Evolutionary conservation across 2,329 filamentous ascomycete genomes (phyloP).

Genomic region (Ceratocystis harringtonii): DNA sequence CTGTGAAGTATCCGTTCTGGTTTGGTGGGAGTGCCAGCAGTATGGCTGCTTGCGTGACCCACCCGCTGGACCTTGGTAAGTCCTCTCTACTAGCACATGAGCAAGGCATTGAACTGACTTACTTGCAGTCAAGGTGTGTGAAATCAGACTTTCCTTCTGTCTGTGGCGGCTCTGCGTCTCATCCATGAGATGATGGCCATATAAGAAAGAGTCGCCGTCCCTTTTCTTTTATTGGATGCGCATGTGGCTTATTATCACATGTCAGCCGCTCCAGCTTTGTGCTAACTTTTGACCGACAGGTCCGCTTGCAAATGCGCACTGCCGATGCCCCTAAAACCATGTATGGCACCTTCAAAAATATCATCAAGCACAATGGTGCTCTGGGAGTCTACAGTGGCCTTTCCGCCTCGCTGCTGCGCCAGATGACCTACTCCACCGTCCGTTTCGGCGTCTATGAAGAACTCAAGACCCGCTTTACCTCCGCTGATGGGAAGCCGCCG

Average conservation of each 20-base stretch:
- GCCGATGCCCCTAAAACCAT: constrained; percentile 65
- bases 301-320: constrained; percentile 73
- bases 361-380: constrained; percentile 61
- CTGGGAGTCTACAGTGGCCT: constrained; percentile 78
- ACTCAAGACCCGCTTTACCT: constrained; percentile 54
- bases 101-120: constrained; percentile 2
- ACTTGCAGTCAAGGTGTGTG: constrained; percentile 36
- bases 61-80: constrained; percentile 82
- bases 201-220: constrained; percentile 5
- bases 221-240: neutral
- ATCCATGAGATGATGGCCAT: neutral
- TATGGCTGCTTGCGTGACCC: constrained; percentile 79
- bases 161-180: neutral
- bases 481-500: constrained; percentile 35
- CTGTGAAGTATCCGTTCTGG: constrained; percentile 66
- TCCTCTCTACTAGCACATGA: constrained; percentile 18
- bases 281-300: constrained; percentile 33
- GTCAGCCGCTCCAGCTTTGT: neutral
- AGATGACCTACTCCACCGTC: constrained; percentile 90
- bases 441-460: constrained; percentile 96
- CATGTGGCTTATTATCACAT: constrained; percentile 9
- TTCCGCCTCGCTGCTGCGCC: constrained; percentile 80
- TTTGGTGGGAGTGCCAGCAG: constrained; percentile 92
- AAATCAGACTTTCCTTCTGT: neutral
- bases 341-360: constrained; percentile 70